These are phyloP conservation scores for Penicillium coffeae DNA, from an alignment of 495 filamentous ascomycete genomes.

Conservation along the genomic window DNA sequence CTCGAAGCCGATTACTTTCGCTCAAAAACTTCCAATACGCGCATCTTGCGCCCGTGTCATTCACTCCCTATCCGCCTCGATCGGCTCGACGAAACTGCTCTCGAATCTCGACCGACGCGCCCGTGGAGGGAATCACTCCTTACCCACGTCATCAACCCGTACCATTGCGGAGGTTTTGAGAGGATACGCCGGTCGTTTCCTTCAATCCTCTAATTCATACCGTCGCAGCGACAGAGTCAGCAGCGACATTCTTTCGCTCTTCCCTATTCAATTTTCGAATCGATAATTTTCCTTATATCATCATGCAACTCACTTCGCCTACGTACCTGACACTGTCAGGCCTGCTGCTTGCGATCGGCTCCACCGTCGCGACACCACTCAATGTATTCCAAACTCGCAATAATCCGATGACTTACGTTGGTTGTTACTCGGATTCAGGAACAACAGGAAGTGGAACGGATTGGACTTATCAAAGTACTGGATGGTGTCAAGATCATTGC, in stretches of 20 bases:
- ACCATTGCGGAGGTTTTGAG: slow-evolving; percentile 19
- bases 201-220: slow-evolving; percentile 23
- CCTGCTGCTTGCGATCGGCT: slow-evolving; percentile 24
- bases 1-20: slow-evolving; percentile 4
- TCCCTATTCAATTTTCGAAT: slow-evolving; percentile 2
- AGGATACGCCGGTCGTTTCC: slow-evolving; percentile 50
- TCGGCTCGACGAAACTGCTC: too few relatives aligned
- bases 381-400: slow-evolving; percentile 14
- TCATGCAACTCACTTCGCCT: slow-evolving; percentile 30
- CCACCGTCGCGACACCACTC: slow-evolving; percentile 20
- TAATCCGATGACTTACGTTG: slow-evolving; percentile 16
- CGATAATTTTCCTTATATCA: slow-evolving; percentile 11
- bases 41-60: background rate
- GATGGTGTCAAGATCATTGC: slow-evolving; percentile 45
- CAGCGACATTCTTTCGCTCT: slow-evolving; percentile 13
- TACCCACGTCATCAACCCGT: background rate
- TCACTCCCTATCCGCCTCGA: too few relatives aligned
- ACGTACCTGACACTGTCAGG: slow-evolving; percentile 25
- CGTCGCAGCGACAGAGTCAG: slow-evolving; percentile 23
- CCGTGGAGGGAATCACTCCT: background rate
- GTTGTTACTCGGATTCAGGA: slow-evolving; percentile 35
- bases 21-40: background rate
- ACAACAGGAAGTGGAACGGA: slow-evolving; percentile 11
- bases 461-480: slow-evolving; percentile 46
- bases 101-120: too few relatives aligned